Evolutionary conservation across 31 red algal genomes (phyloP).

Genomic region (Asparagopsis taxiformis): DNA sequence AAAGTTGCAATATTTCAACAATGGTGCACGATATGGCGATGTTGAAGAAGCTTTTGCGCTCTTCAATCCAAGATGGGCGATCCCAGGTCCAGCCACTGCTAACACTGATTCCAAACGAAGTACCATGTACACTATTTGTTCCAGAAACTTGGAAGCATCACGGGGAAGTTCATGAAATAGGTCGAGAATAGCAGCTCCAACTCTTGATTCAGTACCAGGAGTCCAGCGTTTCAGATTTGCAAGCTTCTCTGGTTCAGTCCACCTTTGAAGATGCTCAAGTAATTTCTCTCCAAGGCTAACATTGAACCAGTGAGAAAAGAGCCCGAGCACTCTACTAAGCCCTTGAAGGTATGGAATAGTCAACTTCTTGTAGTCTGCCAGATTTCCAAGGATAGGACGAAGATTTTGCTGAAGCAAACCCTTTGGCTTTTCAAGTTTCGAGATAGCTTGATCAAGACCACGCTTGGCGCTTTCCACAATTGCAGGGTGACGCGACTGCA

Average conservation of each 20-base stretch:
- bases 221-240: slow-evolving; percentile 45
- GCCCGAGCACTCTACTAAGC: slow-evolving; percentile 84
- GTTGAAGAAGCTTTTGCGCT: slow-evolving; percentile 70
- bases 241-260: slow-evolving; percentile 90
- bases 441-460: slow-evolving; percentile 75
- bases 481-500: slow-evolving; percentile 74
- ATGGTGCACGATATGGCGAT: slow-evolving; percentile 92
- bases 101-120: slow-evolving; percentile 78
- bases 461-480: slow-evolving; percentile 72
- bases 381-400: slow-evolving; percentile 82
- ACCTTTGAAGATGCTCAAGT: slow-evolving; percentile 93
- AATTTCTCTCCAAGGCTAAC: slow-evolving; percentile 91
- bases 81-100: slow-evolving; percentile 68
- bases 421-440: slow-evolving; percentile 66
- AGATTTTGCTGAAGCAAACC: slow-evolving; percentile 87
- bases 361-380: slow-evolving; percentile 91
- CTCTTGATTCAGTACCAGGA: slow-evolving; percentile 74
- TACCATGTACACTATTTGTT: slow-evolving; percentile 83
- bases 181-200: slow-evolving; percentile 88
- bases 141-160: slow-evolving; percentile 73
- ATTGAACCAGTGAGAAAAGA: slow-evolving; percentile 99
- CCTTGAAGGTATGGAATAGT: slow-evolving; percentile 82
- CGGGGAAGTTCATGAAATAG: slow-evolving; percentile 87
- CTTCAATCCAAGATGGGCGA: slow-evolving; percentile 84
- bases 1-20: slow-evolving; percentile 84